Evolutionary conservation across 2,329 filamentous ascomycete genomes (phyloP), one percentile per base, ranked within the genome.

Genomic region (Ceratocystis variospora): DNA sequence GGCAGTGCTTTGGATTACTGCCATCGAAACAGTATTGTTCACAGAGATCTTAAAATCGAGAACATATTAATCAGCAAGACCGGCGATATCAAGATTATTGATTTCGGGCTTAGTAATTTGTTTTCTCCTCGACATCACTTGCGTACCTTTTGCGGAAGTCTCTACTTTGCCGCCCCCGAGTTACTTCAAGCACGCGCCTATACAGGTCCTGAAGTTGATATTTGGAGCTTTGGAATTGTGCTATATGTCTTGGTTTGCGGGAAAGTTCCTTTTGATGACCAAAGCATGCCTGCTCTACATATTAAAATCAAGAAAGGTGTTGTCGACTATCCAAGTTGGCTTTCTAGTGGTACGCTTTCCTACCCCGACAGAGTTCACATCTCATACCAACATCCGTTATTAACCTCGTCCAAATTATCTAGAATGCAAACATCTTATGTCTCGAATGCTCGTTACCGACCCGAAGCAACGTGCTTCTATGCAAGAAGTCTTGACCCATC

Each of bases 31-130:
- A 96, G 91, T 76, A 97, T 99, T 71, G 94, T 97, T 28, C 94
- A 99, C 75, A 87, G 94, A 63, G 94, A 99, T 74, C 78, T 99
- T 70, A 99, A 99, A 80, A 99, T 99, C 71, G 94, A 97, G 76
- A 99, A 99, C 74, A 99, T 99, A 65, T 83, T 99, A 68, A 99
- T 99, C 77, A 96, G 91, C 80, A 97, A 97, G 79, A 96, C 89
- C 1, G 94, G 94, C 50, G 94, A 99, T 74, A 99, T 99, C 77
- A 97, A 97, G 75, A 97, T 99, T 72, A 99, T 99, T 71, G 94
- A 99, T 74, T 99, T 99, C 75, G 94, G 93, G 37, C 80, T 99
- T 65, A 97, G 93, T 79, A 99, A 99, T 72, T 83, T 97, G 3
- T 99, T 96, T 76, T 87, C 90, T 5, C 94, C 94, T 0, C 82